phyloP scores from a whole-genome alignment of 2,329 filamentous ascomycete genomes.

The Fusarium sp. region DNA sequence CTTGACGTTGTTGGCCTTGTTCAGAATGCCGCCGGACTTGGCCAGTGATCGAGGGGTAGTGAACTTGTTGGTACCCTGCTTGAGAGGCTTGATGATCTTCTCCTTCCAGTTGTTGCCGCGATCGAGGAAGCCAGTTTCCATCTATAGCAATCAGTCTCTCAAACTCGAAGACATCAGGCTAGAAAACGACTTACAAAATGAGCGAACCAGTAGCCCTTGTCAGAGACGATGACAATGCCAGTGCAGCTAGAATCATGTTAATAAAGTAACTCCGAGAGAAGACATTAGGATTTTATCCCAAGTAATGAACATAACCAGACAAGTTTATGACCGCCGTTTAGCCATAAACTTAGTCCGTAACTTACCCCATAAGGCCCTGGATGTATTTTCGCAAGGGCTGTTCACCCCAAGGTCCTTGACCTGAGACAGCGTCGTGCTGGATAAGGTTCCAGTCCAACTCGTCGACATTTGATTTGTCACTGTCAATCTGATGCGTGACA shows the following conservation, averaged over 20 bases:
- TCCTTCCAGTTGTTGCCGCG: background rate
- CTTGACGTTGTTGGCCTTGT: background rate
- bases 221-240: background rate
- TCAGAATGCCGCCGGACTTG: background rate
- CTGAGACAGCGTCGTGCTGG: background rate
- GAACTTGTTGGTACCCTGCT: background rate
- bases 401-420: background rate
- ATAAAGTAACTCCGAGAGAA: background rate
- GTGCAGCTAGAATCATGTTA: background rate
- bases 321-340: background rate
- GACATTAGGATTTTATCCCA: background rate
- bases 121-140: background rate
- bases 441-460: background rate
- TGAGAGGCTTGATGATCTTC: background rate
- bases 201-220: background rate
- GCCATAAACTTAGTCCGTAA: background rate
- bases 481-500: background rate
- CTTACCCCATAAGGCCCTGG: background rate
- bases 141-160: background rate
- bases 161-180: accelerated
- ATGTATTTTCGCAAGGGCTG: background rate
- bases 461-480: background rate
- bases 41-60: background rate
- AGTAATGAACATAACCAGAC: background rate
- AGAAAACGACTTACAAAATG: background rate